phyloP scores from a whole-genome alignment of 176 grass and related monocot genomes.

The Oryza punctata region DNA sequence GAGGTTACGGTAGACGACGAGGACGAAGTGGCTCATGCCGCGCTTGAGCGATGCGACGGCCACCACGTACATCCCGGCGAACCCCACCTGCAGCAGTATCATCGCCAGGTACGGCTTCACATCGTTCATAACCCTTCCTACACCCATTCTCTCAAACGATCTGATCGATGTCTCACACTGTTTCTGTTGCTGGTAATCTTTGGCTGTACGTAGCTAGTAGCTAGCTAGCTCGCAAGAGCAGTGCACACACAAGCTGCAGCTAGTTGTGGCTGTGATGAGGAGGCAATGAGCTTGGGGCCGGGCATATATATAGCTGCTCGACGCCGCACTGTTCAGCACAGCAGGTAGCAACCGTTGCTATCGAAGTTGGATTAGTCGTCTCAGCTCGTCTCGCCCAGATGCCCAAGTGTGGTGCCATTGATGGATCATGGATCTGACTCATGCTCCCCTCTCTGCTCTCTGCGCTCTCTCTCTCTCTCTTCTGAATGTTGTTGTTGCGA shows the following conservation, averaged over 20 bases:
- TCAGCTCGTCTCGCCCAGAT: slow-evolving; percentile 9
- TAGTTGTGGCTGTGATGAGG: slow-evolving; percentile 33
- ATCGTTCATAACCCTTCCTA: slow-evolving; percentile 44
- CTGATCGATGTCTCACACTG: neutral
- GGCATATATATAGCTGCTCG: slow-evolving; percentile 59
- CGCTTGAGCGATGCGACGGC: slow-evolving; percentile 69
- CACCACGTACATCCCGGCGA: slow-evolving; percentile 87
- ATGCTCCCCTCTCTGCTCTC: neutral
- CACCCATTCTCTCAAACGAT: slow-evolving; percentile 36
- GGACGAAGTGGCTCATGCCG: slow-evolving; percentile 88
- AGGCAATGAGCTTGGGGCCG: slow-evolving; percentile 42
- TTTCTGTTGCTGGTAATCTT: neutral
- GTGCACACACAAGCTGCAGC: too few relatives aligned
- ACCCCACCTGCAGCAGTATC: slow-evolving; percentile 88
- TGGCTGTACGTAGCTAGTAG: slow-evolving; percentile 11
- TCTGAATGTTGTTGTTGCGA: slow-evolving; percentile 1
- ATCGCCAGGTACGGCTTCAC: slow-evolving; percentile 85
- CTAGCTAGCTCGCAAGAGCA: neutral
- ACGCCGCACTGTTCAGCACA: neutral
- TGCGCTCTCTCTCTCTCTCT: neutral
- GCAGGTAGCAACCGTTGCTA: neutral
- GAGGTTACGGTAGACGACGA: slow-evolving; percentile 84
- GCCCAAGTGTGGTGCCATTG: slow-evolving; percentile 18
- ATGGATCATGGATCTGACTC: slow-evolving; percentile 67
- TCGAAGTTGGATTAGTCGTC: slow-evolving; percentile 28